Evolutionary conservation across 805 yeast species (phyloP).

Genomic region (Candida hungchunana): DNA sequence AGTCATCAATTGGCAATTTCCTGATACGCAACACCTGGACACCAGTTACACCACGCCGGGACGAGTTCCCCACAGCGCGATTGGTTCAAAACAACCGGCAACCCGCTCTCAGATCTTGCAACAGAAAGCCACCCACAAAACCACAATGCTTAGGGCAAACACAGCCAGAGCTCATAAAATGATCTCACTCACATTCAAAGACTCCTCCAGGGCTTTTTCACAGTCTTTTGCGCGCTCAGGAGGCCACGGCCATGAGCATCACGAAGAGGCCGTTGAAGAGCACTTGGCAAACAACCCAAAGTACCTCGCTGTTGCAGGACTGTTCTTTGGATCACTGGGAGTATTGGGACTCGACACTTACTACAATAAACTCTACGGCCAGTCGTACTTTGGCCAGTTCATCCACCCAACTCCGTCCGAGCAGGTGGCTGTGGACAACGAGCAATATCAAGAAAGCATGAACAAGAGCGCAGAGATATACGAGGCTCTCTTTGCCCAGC

Average conservation of each 20-base stretch:
- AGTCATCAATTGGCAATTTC: not conserved
- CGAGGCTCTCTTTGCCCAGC: conserved; percentile 12
- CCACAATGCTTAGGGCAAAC: conserved; percentile 1
- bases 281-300: conserved; percentile 15
- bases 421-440: conserved; percentile 6
- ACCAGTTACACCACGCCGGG: not conserved
- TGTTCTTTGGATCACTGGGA: conserved; percentile 6
- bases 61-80: not conserved
- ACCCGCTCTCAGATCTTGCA: not conserved
- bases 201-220: conserved; percentile 3
- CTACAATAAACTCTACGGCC: conserved; percentile 11
- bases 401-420: conserved; percentile 11
- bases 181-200: not conserved
- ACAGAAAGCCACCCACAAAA: not conserved
- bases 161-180: not conserved
- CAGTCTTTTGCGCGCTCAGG: conserved; percentile 3
- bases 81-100: not conserved
- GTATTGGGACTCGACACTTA: conserved; percentile 7
- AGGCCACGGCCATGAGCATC: conserved; percentile 9
- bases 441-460: conserved; percentile 10
- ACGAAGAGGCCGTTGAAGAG: conserved; percentile 16
- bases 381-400: conserved; percentile 14
- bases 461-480: conserved; percentile 10
- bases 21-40: conserved; percentile 1
- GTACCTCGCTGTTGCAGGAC: conserved; percentile 10